Evolutionary conservation across 2,329 filamentous ascomycete species (phyloP).

Genomic region (Colletotrichum phormii): DNA sequence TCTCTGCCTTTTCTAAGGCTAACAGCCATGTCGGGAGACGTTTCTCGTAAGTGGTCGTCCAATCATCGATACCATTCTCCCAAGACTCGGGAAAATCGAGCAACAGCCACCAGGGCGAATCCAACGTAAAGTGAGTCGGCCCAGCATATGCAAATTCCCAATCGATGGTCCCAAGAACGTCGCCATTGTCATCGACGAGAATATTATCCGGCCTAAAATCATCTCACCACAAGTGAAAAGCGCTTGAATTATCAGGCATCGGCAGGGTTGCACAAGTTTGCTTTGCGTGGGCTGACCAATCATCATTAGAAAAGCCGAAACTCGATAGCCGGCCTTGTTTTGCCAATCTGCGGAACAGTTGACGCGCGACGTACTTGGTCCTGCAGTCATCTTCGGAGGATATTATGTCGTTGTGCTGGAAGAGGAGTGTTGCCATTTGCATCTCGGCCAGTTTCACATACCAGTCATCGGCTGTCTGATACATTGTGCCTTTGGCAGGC

Average conservation of each 20-base stretch:
- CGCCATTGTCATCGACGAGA: slow-evolving; percentile 40
- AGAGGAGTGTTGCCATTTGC: slow-evolving; percentile 49
- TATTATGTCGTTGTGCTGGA: slow-evolving; percentile 51
- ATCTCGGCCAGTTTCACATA: slow-evolving; percentile 50
- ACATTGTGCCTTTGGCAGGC: slow-evolving; percentile 40
- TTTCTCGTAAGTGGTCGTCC: slow-evolving; percentile 46
- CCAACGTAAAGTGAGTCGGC: slow-evolving; percentile 41
- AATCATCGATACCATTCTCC: slow-evolving; percentile 44
- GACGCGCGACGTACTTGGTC: slow-evolving; percentile 47
- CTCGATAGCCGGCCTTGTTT: slow-evolving; percentile 1
- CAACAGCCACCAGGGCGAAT: slow-evolving; percentile 54
- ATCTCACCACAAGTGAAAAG: slow-evolving; percentile 46
- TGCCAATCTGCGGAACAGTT: slow-evolving; percentile 19
- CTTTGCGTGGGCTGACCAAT: slow-evolving; percentile 1
- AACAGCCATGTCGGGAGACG: slow-evolving; percentile 48
- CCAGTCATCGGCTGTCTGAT: slow-evolving; percentile 48
- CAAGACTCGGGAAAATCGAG: slow-evolving; percentile 47
- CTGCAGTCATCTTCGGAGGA: slow-evolving; percentile 46
- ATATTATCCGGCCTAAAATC: slow-evolving; percentile 49
- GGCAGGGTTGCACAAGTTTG: background rate
- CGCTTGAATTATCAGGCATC: background rate
- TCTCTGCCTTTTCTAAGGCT: slow-evolving; percentile 46
- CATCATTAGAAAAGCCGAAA: slow-evolving; percentile 18
- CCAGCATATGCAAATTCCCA: slow-evolving; percentile 18
- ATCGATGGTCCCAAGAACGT: slow-evolving; percentile 45